A percentile compares a stretch with the other conserved stretches of the same genome.
phyloP scores from a whole-genome alignment of 202 grass and related monocot genomes.

The Alloteropsis angusta region DNA sequence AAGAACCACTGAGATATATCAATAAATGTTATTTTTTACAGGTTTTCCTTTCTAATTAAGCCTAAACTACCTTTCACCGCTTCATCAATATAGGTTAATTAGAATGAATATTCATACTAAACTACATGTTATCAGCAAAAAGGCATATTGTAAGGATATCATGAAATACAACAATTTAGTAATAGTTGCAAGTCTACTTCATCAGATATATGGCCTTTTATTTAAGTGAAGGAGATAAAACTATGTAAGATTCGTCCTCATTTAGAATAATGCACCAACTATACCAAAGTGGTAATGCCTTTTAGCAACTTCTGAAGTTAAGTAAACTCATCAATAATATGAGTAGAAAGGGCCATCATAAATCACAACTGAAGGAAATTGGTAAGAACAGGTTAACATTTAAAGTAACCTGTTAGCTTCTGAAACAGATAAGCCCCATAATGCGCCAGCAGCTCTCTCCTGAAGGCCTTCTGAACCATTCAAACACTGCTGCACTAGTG shows the following conservation, averaged over 20 bases:
- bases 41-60: conserved; percentile 1
- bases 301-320: not conserved
- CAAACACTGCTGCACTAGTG: conserved; percentile 73
- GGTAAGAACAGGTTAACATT: not conserved
- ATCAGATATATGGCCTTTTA: not conserved
- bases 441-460: conserved; percentile 93
- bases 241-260: conserved; percentile 1
- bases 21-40: not conserved
- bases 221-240: conserved; percentile 16
- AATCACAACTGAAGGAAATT: not conserved
- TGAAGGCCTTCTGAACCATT: conserved; percentile 96
- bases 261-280: conserved; percentile 4
- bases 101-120: conserved; percentile 4
- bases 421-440: conserved; percentile 97
- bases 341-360: conserved; percentile 6
- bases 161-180: conserved; percentile 5
- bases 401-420: conserved; percentile 92
- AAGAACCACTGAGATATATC: not conserved
- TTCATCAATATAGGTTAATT: conserved; percentile 12
- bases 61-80: not conserved
- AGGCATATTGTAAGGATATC: not conserved
- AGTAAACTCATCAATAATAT: not conserved
- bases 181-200: conserved; percentile 9
- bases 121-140: conserved; percentile 10
- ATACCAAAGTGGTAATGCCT: not conserved